These are phyloP conservation scores for Saraca asoca DNA, from an alignment of 331 rosid species.

Conservation along the genomic window DNA sequence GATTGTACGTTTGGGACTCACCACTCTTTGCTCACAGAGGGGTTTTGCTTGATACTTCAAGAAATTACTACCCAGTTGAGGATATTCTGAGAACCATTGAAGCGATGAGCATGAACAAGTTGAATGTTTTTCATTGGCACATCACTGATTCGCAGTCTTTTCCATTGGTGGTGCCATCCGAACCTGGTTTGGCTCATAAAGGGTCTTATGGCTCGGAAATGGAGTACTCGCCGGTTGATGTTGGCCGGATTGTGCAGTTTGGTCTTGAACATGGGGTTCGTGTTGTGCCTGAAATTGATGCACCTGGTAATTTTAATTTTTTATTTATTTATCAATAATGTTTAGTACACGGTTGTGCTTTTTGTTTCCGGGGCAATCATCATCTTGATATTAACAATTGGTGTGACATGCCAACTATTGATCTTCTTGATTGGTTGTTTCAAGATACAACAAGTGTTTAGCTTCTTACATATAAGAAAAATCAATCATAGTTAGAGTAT, in stretches of 20 bases:
- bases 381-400: too few species aligned
- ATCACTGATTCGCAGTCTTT: slow-evolving; percentile 88
- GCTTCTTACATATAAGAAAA: too few species aligned
- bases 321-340: too few species aligned
- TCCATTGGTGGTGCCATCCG: slow-evolving; percentile 69
- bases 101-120: slow-evolving; percentile 76
- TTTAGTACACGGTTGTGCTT: too few species aligned
- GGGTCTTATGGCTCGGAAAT: slow-evolving; percentile 72
- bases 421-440: background rate
- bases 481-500: too few species aligned
- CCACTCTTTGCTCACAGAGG: slow-evolving; percentile 74
- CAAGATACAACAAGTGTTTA: background rate
- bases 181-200: slow-evolving; percentile 64
- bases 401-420: background rate
- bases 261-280: slow-evolving; percentile 82
- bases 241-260: slow-evolving; percentile 50
- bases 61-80: slow-evolving; percentile 63
- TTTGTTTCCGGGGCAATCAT: too few species aligned
- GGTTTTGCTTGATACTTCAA: slow-evolving; percentile 71
- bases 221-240: slow-evolving; percentile 67
- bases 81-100: slow-evolving; percentile 62
- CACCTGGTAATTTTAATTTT: slow-evolving; percentile 63
- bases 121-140: slow-evolving; percentile 91
- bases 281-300: slow-evolving; percentile 82
- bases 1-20: slow-evolving; percentile 50